These are phyloP conservation scores for Agarophyton chilense DNA, from an alignment of 23 red algal species.

Conservation along the genomic window DNA sequence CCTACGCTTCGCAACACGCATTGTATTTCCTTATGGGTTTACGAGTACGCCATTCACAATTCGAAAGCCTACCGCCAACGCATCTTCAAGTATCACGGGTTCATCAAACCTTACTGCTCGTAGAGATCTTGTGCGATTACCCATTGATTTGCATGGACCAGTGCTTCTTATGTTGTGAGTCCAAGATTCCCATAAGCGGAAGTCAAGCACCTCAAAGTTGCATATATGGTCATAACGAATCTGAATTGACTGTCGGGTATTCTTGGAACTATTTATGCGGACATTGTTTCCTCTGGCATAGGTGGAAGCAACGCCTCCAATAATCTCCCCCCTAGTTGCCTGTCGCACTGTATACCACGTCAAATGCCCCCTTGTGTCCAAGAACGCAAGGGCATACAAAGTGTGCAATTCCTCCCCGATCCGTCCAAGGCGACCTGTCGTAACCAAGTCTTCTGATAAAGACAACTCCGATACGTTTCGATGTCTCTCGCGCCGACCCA, in stretches of 20 bases:
- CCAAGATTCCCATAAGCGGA: constrained; percentile 57
- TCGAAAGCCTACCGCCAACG: constrained; percentile 59
- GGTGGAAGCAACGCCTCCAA: constrained; percentile 38
- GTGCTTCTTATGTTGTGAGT: constrained; percentile 26
- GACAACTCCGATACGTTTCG: background rate
- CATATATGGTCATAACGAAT: constrained; percentile 57
- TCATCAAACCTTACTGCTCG: constrained; percentile 38
- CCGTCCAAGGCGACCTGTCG: constrained; percentile 33
- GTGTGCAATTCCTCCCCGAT: constrained; percentile 41
- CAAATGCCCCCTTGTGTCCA: constrained; percentile 47
- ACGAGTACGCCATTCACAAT: constrained; percentile 43
- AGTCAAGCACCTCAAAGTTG: constrained; percentile 59
- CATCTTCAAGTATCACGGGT: constrained; percentile 44
- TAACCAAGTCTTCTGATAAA: background rate
- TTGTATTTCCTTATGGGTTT: constrained; percentile 44
- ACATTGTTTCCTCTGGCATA: constrained; percentile 61
- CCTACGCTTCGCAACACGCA: constrained; percentile 1
- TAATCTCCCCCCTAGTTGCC: constrained; percentile 45
- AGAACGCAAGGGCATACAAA: constrained; percentile 33
- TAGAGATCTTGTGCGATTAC: background rate
- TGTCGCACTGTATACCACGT: constrained; percentile 61
- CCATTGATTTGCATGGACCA: constrained; percentile 46
- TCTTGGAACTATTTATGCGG: constrained; percentile 58
- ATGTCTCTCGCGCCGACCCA: constrained; percentile 46
- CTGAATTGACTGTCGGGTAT: constrained; percentile 20